These are phyloP conservation scores for Monosporozyma siamensis DNA, from an alignment of 805 yeast genomes.

Conservation along the genomic window DNA sequence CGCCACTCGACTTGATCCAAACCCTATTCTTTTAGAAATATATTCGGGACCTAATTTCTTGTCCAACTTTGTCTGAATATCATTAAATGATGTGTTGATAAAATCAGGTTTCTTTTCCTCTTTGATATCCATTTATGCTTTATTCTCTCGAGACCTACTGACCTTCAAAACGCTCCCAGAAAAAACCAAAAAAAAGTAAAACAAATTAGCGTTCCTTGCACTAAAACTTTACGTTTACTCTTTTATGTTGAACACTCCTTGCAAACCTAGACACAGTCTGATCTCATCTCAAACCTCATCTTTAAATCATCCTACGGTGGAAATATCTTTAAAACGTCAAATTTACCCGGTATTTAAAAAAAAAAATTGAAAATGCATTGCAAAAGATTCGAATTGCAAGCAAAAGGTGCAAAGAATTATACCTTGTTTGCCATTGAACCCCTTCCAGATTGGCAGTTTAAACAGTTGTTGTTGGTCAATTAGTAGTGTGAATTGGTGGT, in stretches of 20 bases:
- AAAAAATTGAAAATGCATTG: neutral
- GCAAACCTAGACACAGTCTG: no score
- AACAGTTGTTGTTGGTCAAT: neutral
- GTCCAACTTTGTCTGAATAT: constrained; percentile 33
- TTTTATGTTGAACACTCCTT: no score
- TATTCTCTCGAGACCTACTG: no score
- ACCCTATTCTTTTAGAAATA: constrained; percentile 67
- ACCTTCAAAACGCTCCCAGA: no score
- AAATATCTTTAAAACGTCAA: neutral
- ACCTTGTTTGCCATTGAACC: no score
- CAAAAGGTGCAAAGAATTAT: no score
- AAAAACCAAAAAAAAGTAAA: no score
- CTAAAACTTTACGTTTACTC: no score
- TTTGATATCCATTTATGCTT: neutral
- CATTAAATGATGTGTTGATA: constrained; percentile 14
- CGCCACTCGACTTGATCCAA: constrained; percentile 58
- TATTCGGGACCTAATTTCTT: constrained; percentile 65
- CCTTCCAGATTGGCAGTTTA: neutral
- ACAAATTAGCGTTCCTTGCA: no score
- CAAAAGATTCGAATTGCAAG: no score
- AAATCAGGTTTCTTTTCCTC: neutral
- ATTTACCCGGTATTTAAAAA: neutral
- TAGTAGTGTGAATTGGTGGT: neutral
- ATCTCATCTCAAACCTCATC: neutral
- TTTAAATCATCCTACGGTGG: neutral